phyloP scores from a whole-genome alignment of 768 basidiomycete genomes.

The Rhodosporidiobolus odoratus region DNA sequence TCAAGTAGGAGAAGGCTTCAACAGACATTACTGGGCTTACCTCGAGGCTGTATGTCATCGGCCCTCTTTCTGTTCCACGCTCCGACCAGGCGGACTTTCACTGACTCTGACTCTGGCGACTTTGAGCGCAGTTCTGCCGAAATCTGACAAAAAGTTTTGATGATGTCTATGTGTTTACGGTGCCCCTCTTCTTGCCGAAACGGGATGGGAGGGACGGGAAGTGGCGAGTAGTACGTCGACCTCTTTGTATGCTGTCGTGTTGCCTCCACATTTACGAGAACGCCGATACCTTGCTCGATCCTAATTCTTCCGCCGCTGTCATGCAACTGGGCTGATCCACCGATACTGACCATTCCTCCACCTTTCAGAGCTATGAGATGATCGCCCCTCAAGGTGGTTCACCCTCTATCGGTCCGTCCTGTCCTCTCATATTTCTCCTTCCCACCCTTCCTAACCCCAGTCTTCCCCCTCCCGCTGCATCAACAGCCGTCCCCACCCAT shows the following conservation, averaged over 20 bases:
- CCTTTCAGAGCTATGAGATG: conserved; percentile 75
- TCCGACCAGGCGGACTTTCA: background rate
- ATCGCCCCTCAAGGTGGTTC: conserved; percentile 57
- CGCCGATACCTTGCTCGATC: no score
- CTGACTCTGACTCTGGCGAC: conserved; percentile 44
- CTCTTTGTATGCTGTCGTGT: background rate
- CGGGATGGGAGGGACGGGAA: conserved; percentile 74
- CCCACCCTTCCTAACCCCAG: background rate
- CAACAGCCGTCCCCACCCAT: conserved; percentile 92
- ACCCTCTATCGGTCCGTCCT: conserved; percentile 29
- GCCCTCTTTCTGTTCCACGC: background rate
- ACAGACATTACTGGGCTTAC: conserved; percentile 62
- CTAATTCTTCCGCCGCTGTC: no score
- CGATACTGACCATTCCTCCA: background rate
- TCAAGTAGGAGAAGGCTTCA: conserved; percentile 96
- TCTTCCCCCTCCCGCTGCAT: conserved; percentile 33
- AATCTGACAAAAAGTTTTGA: conserved; percentile 76
- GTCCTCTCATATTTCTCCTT: background rate
- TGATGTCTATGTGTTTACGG: conserved; percentile 95
- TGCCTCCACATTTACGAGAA: no score
- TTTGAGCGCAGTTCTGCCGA: conserved; percentile 94
- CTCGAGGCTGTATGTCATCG: conserved; percentile 18
- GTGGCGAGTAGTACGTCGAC: conserved; percentile 76
- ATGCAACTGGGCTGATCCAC: background rate
- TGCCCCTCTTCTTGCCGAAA: conserved; percentile 83